Conservation (phyloP, 2,329 filamentous ascomycete genomes). For the Orbilia quercus region DNA sequence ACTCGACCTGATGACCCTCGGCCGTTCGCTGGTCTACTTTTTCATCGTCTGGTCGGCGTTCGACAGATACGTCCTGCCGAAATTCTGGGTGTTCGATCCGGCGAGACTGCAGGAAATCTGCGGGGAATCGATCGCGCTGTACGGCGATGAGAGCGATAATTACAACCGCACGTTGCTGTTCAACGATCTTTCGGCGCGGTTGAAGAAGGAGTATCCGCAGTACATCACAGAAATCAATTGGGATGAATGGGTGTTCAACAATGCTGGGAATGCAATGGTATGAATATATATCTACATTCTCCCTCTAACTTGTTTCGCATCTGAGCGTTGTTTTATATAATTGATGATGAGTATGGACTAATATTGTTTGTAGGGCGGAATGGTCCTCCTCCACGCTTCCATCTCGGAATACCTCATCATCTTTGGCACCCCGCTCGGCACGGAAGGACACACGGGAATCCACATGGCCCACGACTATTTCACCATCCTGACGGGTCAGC, state of each 20-base stretch:
- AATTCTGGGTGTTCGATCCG: slow-evolving; percentile 79
- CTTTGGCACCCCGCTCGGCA: slow-evolving; percentile 84
- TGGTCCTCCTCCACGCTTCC: slow-evolving; percentile 89
- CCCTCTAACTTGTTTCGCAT: too few relatives aligned
- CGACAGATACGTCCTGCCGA: slow-evolving; percentile 58
- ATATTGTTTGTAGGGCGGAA: slow-evolving; percentile 69
- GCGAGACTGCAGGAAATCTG: slow-evolving; percentile 76
- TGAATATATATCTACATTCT: too few relatives aligned
- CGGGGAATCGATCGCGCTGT: slow-evolving; percentile 72
- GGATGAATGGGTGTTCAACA: slow-evolving; percentile 92
- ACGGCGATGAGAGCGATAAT: slow-evolving; percentile 74
- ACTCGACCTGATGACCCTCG: slow-evolving; percentile 33
- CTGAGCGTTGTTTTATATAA: too few relatives aligned
- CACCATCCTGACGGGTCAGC: slow-evolving; percentile 82
- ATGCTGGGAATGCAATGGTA: slow-evolving; percentile 85
- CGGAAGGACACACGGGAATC: slow-evolving; percentile 86
- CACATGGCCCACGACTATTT: slow-evolving; percentile 96
- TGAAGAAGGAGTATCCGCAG: slow-evolving; percentile 62
- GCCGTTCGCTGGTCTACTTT: slow-evolving; percentile 26
- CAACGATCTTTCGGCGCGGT: slow-evolving; percentile 71
- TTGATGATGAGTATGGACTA: too few relatives aligned
- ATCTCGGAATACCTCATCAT: slow-evolving; percentile 91
- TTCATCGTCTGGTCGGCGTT: slow-evolving; percentile 37
- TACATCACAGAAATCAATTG: slow-evolving; percentile 72
- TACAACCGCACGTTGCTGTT: slow-evolving; percentile 71